Base-by-base conservation (phyloP, 202 grass and related monocot species). In the Panicum hallii region DNA sequence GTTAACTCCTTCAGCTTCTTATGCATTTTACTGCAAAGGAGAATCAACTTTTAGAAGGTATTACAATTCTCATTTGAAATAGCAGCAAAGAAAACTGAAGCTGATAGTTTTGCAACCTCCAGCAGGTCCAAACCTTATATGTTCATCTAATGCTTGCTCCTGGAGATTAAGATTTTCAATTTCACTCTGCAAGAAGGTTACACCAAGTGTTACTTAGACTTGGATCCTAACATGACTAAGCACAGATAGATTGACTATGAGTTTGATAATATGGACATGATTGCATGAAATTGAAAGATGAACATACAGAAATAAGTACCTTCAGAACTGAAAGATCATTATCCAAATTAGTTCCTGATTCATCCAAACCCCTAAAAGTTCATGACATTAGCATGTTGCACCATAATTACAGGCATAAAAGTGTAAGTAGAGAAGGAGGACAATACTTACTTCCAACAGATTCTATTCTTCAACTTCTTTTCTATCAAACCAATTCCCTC, bases 401-500 rank as follows among this genome's bases (percentile, higher is more conserved):
- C 67, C 63, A 86, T 77, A 69, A 89, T 72, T 58, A 80, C 68
- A 80, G 70, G 46, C 60, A 90, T 69, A 77, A 7, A 85, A 71
- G 58, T 71, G 30, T 69, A 85, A 50, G 6, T 52, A 41, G 70
- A 66, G 16, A 84, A 69, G 15, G 54, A 90, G 84, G 55, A 68
- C 1, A 84, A 67, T 36, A 54, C 74, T 91, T 95, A 99, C 97
- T 94, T 96, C 91, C 91, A 94, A 85, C 68, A 55, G 54, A 98
- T 92, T 82, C 44, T 85, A 62, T 94, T 98, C 84, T 92, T 98
- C 45, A 82, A 86, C 69, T 90, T 98, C 88, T 95, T 98, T 89
- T 98, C 91, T 89, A 92, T 92, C 74, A 95, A 72, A 26, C 91
- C 96, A 52, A 92, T 95, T 88, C 93, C 96, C 95, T 94, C 96